These are phyloP conservation scores for Neurospora sp. DNA, from an alignment of 495 filamentous ascomycete genomes.

Conservation along the genomic window DNA sequence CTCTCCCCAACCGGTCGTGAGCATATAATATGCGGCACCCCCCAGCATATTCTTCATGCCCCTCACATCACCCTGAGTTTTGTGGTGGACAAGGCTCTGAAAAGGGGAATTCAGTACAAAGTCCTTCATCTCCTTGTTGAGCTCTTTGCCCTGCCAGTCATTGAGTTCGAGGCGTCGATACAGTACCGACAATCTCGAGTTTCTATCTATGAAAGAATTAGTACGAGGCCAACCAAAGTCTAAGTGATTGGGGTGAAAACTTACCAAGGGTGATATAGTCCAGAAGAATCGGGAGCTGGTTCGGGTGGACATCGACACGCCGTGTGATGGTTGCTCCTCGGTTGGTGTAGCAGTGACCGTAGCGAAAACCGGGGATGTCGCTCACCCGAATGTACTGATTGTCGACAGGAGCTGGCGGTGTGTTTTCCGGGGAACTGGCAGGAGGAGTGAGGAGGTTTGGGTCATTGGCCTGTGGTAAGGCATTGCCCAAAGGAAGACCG, in stretches of 20 bases:
- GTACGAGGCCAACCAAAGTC: background rate
- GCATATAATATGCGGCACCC: background rate
- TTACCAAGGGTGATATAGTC: background rate
- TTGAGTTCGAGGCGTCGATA: slow-evolving; percentile 2
- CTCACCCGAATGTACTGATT: background rate
- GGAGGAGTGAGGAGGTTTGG: background rate
- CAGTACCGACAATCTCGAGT: background rate
- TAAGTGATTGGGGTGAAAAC: background rate
- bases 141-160: background rate
- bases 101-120: background rate
- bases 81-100: background rate
- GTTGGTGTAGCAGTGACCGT: background rate
- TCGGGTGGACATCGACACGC: background rate
- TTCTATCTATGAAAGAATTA: background rate
- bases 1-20: slow-evolving; percentile 1
- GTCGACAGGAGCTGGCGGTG: background rate
- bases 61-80: background rate
- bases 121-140: background rate
- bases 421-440: background rate
- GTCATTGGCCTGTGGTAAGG: background rate
- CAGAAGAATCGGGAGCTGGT: background rate
- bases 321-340: background rate
- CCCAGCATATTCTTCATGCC: background rate
- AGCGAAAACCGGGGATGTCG: background rate
- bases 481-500: background rate